phyloP scores from a whole-genome alignment of 441 rosid species.

The Corymbia citriodora region DNA sequence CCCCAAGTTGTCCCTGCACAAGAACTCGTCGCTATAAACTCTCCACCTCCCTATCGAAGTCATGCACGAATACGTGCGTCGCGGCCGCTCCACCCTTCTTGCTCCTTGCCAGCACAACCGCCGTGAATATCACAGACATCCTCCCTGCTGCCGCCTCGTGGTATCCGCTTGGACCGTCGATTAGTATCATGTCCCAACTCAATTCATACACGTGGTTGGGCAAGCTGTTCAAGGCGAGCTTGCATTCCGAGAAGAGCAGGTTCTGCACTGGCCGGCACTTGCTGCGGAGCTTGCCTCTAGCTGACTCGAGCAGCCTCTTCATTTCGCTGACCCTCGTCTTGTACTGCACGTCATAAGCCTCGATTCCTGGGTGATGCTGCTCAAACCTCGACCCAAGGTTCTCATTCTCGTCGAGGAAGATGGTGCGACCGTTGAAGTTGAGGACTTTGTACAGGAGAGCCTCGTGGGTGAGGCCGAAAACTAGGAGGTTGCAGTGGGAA shows the following conservation, averaged over 20 bases:
- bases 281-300: neutral
- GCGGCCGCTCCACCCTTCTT: too few relatives aligned
- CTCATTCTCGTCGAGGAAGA: constrained; percentile 9
- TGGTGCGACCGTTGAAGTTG: neutral
- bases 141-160: too few relatives aligned
- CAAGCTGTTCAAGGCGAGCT: too few relatives aligned
- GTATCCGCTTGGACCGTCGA: too few relatives aligned
- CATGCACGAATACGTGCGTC: too few relatives aligned
- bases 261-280: neutral
- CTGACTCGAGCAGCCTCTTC: neutral
- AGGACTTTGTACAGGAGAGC: neutral
- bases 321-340: neutral
- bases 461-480: constrained; percentile 6
- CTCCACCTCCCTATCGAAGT: too few relatives aligned
- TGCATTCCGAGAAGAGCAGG: neutral
- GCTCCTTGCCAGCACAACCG: too few relatives aligned
- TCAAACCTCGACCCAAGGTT: neutral
- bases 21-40: too few relatives aligned
- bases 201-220: too few relatives aligned
- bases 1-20: too few relatives aligned
- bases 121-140: too few relatives aligned
- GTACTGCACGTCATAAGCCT: neutral
- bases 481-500: neutral
- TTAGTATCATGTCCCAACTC: too few relatives aligned
- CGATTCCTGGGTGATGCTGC: neutral